Conservation (phyloP, 257 asterid genomes). For the Ligustrum vulgare region DNA sequence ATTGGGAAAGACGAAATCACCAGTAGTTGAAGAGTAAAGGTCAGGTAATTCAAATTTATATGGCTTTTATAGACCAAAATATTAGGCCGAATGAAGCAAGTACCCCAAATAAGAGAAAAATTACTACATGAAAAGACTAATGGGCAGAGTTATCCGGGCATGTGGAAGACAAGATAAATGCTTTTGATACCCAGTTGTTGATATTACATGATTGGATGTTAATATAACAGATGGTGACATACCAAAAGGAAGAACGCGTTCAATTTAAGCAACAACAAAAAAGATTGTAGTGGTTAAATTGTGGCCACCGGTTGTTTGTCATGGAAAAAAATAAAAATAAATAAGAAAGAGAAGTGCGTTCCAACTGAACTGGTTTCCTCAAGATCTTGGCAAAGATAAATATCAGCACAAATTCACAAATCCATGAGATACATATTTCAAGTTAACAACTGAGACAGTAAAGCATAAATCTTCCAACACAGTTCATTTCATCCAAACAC, state of each 20-base stretch:
- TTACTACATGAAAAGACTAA: neutral
- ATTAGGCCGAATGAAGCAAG: neutral
- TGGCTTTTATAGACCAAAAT: neutral
- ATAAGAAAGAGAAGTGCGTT: neutral
- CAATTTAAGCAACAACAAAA: neutral
- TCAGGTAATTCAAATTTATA: neutral
- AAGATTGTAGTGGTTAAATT: neutral
- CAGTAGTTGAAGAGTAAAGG: neutral
- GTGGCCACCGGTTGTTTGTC: neutral
- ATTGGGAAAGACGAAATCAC: neutral
- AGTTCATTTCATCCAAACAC: neutral
- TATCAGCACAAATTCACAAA: neutral
- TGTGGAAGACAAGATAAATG: neutral
- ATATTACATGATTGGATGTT: conserved; percentile 7
- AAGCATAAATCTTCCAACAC: conserved; percentile 1
- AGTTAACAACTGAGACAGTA: conserved; percentile 1
- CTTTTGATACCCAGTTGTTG: neutral
- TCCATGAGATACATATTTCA: neutral
- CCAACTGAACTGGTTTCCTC: neutral
- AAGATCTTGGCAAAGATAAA: neutral
- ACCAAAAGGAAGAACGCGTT: neutral
- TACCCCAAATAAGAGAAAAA: conserved; percentile 4
- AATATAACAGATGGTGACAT: neutral
- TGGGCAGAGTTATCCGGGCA: neutral
- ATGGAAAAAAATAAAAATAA: neutral